Conservation (phyloP, 495 filamentous ascomycete species). For the Tuber umbilicatum region DNA sequence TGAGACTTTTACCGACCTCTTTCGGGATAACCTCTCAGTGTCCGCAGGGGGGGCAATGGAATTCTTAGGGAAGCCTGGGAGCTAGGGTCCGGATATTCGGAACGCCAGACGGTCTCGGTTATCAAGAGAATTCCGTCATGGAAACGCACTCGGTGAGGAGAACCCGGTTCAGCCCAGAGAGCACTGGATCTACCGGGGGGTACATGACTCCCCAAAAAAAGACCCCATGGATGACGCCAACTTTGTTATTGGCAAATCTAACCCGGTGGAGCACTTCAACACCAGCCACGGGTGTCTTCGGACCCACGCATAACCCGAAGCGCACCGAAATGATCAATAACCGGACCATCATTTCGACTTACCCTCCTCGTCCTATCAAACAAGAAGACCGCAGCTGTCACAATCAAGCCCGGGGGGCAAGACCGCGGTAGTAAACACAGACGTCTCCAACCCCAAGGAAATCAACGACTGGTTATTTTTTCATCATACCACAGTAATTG, state of each 20-base stretch:
- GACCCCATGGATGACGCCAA: conserved; percentile 50
- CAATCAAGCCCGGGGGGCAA: conserved; percentile 54
- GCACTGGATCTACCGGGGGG: conserved; percentile 53
- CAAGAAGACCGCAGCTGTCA: conserved; percentile 48
- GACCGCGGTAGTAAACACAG: conserved; percentile 53
- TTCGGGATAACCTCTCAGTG: conserved; percentile 46
- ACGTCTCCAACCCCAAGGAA: conserved; percentile 49
- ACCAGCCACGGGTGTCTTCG: conserved; percentile 53
- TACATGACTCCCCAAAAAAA: conserved; percentile 53
- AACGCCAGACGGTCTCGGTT: conserved; percentile 49
- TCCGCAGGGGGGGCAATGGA: conserved; percentile 41
- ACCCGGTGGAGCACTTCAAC: conserved; percentile 48
- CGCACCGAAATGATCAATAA: conserved; percentile 47
- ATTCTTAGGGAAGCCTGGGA: conserved; percentile 45
- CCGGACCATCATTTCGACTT: conserved; percentile 52
- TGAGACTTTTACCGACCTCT: conserved; percentile 52
- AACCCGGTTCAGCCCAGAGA: conserved; percentile 49
- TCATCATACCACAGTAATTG: too few relatives aligned
- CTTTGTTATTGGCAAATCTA: conserved; percentile 50
- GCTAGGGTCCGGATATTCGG: conserved; percentile 54
- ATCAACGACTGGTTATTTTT: too few relatives aligned
- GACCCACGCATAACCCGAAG: conserved; percentile 42
- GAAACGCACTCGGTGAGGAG: conserved; percentile 45
- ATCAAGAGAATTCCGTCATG: conserved; percentile 52
- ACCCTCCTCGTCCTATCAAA: conserved; percentile 34